Base-by-base conservation (phyloP, 2,329 filamentous ascomycete species). In the Lecanicillium sp. region DNA sequence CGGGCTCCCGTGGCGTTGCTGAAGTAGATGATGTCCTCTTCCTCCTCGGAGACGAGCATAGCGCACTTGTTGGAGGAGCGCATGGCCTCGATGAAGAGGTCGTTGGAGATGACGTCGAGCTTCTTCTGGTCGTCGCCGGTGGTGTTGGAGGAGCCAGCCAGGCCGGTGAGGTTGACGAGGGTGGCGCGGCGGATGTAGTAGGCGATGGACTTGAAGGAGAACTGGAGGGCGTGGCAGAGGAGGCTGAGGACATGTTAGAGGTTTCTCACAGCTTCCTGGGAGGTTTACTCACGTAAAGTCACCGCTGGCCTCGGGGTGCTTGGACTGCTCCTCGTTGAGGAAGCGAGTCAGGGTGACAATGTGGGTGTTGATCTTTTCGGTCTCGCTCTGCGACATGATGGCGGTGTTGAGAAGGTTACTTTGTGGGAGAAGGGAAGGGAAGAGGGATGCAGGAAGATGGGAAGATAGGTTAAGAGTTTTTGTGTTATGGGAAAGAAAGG, bases 41-140 rank as follows among this genome's bases (percentile, higher is more conserved):
- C 91, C 66, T 98, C 93, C 69, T 98, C 93, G 1, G 93, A 98
- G n/a, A 98, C 90, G 29, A 98, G 76, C 51, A 97, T 74, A 44
- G 89, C 83, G 65, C 90, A 93, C 68, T 90, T 90, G 60, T 89
- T 90, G 23, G 87, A 95, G 45, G 88, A 91, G 58, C 81, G 82
- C 93, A 98, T 97, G 54, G 90, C 87, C 52, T 88, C 84, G 63
- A 98, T 87, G 74, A 98, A 98, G 60, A 98, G 78, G 66, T 98
- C 93, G 67, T 98, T 97, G 67, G 90, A 91, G 65, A 98, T 97
- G 51, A 98, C 91, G 66, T 98, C 93, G 54, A 98, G 87, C 75
- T 98, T 98, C 82, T 98, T 98, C 69, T 98, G 93, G 67, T 97
- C 93, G 68, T 98, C 93, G 56, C 93, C 93, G 3, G 93, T 97